Percentiles rank a stretch among this genome's conserved stretches.
phyloP scores from a whole-genome alignment of 176 grass and related monocot species.

The Juncus effusus region DNA sequence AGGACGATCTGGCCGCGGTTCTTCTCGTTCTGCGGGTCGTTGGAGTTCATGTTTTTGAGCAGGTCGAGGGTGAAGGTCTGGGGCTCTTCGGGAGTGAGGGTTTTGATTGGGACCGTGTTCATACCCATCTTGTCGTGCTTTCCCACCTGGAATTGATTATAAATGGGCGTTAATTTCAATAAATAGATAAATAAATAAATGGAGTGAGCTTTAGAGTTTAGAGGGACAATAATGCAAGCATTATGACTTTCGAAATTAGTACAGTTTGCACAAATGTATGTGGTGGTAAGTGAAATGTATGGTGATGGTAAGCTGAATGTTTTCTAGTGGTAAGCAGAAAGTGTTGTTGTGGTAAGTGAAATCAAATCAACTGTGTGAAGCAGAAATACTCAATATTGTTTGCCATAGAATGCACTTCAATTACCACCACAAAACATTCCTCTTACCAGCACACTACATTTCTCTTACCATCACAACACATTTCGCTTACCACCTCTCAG shows the following conservation, averaged over 20 bases:
- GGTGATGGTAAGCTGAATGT: not conserved
- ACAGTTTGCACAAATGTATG: not conserved
- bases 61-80: constrained; percentile 66
- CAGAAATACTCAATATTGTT: too few species aligned
- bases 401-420: too few species aligned
- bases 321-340: too few species aligned
- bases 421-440: not conserved
- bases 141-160: constrained; percentile 46
- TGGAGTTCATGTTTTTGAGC: constrained; percentile 65
- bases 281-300: not conserved
- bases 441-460: not conserved
- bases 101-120: constrained; percentile 57
- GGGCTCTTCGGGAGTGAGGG: constrained; percentile 60
- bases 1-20: constrained; percentile 55
- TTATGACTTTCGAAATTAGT: too few species aligned
- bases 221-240: too few species aligned
- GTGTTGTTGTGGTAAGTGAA: too few species aligned
- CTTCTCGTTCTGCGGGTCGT: constrained; percentile 70
- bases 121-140: constrained; percentile 76
- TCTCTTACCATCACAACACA: too few species aligned
- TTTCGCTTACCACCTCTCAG: too few species aligned
- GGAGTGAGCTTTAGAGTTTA: too few species aligned
- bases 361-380: too few species aligned
- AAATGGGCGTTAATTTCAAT: not conserved
- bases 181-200: not conserved